Evolutionary conservation across 108 stramenopile species (phyloP), one percentile per base, ranked within the genome.

Genomic region (Mediolabrus comicus): DNA sequence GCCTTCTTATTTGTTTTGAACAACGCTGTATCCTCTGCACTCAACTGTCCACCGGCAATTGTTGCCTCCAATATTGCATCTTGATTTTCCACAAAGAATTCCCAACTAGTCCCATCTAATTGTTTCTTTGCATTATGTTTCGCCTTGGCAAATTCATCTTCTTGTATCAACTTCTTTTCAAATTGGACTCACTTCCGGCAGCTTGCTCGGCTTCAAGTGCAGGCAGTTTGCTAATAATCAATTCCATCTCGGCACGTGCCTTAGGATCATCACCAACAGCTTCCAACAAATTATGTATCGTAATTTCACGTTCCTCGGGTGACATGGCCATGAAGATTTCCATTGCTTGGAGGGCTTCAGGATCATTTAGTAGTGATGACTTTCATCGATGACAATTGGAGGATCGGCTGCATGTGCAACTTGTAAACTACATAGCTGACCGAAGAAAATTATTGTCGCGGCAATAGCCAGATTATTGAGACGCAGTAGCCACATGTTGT

Each of bases 301-400:
- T 67, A 17, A 73, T 71, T 49, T 72, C 65, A 32, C 59, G 52
- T 67, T 79, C 77, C 43, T 79, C 65, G 1, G 77, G 77, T 17
- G 71, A 67, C 77, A 79, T 79, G 13, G 28, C 25, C 29, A 46
- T 53, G 41, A 79, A 79, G 12, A 73, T 67, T 52, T 79, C 64
- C 27, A 79, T 59, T 30, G 77, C 77, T 28, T 52, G 39, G 1
- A 34, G 8, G 8, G 72, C 24, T 49, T 72, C 71, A 12, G 70
- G 70, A 73, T 79, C 77, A 4, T 74, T 25, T 22, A 28, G n/a
- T 16, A 56, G 26, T 26, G 55, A 67, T 22, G 72, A 67, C 34
- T n/a, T 56, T 26, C 53, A 9, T 49, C 46, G 19, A 49, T 49
- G 3, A 49, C 22, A 22, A 49, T 49, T n/a, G n/a, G n/a, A 49